phyloP scores from a whole-genome alignment of 2,329 filamentous ascomycete genomes.

The Fusarium verticillioides region DNA sequence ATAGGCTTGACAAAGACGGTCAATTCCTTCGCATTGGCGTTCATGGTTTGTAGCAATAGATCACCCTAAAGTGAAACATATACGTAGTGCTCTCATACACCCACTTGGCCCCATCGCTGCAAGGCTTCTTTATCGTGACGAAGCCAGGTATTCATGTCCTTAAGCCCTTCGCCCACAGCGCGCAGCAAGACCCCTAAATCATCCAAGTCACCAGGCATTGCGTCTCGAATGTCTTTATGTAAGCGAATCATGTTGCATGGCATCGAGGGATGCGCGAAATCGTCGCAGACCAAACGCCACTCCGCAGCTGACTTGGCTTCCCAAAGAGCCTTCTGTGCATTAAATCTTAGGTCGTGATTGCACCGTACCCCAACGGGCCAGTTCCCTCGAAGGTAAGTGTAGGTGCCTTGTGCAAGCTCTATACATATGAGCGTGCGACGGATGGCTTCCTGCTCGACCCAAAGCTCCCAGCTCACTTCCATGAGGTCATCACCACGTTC shows the following conservation, averaged over 20 bases:
- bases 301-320: not conserved
- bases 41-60: not conserved
- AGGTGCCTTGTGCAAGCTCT: not conserved
- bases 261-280: not conserved
- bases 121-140: not conserved
- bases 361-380: not conserved
- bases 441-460: not conserved
- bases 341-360: not conserved
- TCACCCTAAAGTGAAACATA: not conserved
- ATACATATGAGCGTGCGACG: not conserved
- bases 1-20: not conserved
- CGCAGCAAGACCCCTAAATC: not conserved
- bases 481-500: accelerated
- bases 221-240: not conserved
- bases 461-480: not conserved
- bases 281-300: not conserved
- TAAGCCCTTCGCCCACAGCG: not conserved
- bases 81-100: not conserved
- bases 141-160: not conserved
- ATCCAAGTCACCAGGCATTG: not conserved
- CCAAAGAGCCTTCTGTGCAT: not conserved
- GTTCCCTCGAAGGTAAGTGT: not conserved
- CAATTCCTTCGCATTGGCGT: constrained; percentile 3
- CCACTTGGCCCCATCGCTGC: not conserved
- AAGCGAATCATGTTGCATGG: not conserved